Conservation (phyloP, 805 yeast genomes). For the Priceomyces medius region DNA sequence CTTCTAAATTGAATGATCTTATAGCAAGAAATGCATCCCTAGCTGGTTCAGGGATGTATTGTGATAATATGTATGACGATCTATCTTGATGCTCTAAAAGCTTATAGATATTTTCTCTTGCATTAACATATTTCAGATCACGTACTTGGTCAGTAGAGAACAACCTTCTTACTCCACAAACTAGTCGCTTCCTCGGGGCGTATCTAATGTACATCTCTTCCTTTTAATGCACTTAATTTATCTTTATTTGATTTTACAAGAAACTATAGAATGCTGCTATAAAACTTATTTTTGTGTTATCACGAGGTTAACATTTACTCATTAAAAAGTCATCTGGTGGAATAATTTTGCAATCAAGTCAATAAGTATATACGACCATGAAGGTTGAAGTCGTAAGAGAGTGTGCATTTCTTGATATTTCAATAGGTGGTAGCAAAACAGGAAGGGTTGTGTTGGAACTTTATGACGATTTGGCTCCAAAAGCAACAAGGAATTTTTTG, state of each 20-base stretch:
- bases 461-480: constrained; percentile 51
- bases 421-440: constrained; percentile 36
- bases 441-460: constrained; percentile 68
- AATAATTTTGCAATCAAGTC: neutral
- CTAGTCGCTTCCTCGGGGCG: neutral
- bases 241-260: too few species aligned
- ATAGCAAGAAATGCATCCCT: constrained; percentile 63
- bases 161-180: neutral
- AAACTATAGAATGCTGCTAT: too few species aligned
- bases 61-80: constrained; percentile 63
- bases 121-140: constrained; percentile 15
- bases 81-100: constrained; percentile 52
- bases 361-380: too few species aligned
- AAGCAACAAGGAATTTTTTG: constrained; percentile 51
- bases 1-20: constrained; percentile 64
- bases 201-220: too few species aligned
- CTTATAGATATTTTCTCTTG: constrained; percentile 44
- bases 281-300: constrained; percentile 1
- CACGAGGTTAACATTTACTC: neutral
- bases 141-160: constrained; percentile 8
- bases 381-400: constrained; percentile 29
- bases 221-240: too few species aligned
- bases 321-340: neutral
- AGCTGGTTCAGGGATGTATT: constrained; percentile 65
- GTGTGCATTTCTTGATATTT: constrained; percentile 51